Evolutionary conservation across 768 basidiomycete species (phyloP).

Genomic region (Tulasnella sp.): DNA sequence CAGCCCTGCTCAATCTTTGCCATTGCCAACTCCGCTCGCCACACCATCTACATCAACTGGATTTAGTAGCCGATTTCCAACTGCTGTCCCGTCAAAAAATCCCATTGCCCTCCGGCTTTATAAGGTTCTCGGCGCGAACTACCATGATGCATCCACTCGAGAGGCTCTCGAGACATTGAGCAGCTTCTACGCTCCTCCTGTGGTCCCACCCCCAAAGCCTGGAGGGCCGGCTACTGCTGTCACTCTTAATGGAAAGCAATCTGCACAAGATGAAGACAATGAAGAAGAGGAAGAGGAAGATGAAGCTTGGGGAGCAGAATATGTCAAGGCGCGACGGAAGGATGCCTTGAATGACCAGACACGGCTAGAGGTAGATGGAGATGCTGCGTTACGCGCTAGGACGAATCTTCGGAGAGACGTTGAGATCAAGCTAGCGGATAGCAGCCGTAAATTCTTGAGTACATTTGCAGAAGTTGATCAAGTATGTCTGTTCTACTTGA

Average conservation of each 20-base stretch:
- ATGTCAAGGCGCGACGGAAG: conserved; percentile 15
- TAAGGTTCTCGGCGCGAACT: conserved; percentile 76
- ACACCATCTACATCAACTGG: no score
- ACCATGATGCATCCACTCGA: conserved; percentile 62
- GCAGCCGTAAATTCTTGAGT: conserved; percentile 69
- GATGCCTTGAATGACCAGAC: conserved; percentile 6
- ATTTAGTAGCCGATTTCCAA: not conserved
- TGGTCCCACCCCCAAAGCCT: conserved; percentile 15
- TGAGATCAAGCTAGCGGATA: conserved; percentile 70
- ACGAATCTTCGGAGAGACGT: conserved; percentile 76
- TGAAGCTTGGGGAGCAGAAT: conserved; percentile 14
- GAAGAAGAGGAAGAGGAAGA: conserved; percentile 24
- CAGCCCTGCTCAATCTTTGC: no score
- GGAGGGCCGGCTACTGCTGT: conserved; percentile 19
- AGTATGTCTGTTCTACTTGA: conserved; percentile 40
- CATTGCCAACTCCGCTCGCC: no score
- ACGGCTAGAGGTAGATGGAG: conserved; percentile 31
- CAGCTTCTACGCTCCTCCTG: conserved; percentile 46
- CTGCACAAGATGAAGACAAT: conserved; percentile 26
- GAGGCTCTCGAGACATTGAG: conserved; percentile 80
- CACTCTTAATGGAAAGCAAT: conserved; percentile 28
- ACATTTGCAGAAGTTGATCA: conserved; percentile 85
- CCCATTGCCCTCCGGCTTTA: conserved; percentile 82
- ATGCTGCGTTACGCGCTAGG: conserved; percentile 61
- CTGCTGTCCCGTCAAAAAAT: conserved; percentile 21